Conservation (phyloP, 306 rosid species). For the Betula pendula region DNA sequence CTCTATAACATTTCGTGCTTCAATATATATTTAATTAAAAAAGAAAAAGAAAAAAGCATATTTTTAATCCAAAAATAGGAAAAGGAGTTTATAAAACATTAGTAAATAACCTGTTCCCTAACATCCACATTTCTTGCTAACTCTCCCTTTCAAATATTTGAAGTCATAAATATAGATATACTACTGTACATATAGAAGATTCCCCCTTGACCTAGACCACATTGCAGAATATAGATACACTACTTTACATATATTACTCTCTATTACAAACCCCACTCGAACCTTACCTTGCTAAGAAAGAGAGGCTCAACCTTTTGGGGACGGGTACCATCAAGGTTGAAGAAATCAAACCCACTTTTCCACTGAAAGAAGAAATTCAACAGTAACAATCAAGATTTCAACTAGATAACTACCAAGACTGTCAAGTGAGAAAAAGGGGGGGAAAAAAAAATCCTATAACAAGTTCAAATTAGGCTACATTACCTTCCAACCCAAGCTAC, state of each 20-base stretch:
- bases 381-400: conserved; percentile 17
- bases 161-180: too few relatives aligned
- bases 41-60: not conserved
- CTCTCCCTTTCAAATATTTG: too few relatives aligned
- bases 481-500: conserved; percentile 88
- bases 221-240: not conserved
- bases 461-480: not conserved
- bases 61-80: not conserved
- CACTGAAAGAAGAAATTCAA: conserved; percentile 52
- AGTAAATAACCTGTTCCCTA: not conserved
- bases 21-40: not conserved
- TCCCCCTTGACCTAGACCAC: not conserved
- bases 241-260: not conserved
- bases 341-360: conserved; percentile 74
- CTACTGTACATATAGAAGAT: not conserved
- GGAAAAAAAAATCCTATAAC: not conserved
- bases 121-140: not conserved
- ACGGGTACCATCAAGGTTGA: conserved; percentile 66
- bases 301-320: conserved; percentile 89
- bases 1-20: not conserved
- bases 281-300: conserved; percentile 81
- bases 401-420: not conserved
- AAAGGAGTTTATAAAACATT: not conserved
- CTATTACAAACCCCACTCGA: not conserved
- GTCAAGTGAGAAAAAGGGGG: conserved; percentile 9